Base-by-base conservation (phyloP, 805 yeast species). In the Ogataea haglerorum region DNA sequence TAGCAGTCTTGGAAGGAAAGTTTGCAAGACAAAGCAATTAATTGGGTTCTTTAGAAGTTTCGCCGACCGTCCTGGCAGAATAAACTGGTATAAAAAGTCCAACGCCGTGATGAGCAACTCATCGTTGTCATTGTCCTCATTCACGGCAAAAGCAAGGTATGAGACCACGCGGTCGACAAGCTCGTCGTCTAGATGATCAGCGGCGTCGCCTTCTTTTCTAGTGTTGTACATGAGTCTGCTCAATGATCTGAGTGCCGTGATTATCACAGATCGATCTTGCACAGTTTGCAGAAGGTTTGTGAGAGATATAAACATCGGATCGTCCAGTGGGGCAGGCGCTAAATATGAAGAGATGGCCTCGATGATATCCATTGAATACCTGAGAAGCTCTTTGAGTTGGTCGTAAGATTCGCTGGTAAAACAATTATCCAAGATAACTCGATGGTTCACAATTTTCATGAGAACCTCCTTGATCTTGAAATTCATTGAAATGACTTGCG, bases 291-390 rank as follows among this genome's bases (percentile, higher is more conserved):
- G 68, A 18, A 80, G 67, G 5, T 65, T 57, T 17, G 80, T 66
- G 37, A 88, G 66, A 2, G 73, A 67, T 39, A 72, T 58, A 61
- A 89, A 80, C 47, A 89, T 60, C 12, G 76, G 76, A 56, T 89
- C 93, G 50, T 82, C 80, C 36, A 78, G 72, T 17, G 78, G 71
- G 19, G 82, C 84, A 22, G 93, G 90, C 4, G 89, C 78, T 50
- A 85, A 72, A 60, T 86, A 87, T 30, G 96, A 83, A 3, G 91
- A 78, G 23, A 89, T 75, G 2, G 90, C 81, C 58, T 93, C 98
- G 46, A 86, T 74, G 23, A 89, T 74, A 60, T 93, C 99, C 38
- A 87, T 61, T 10, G 81, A 66, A 58, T 86, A 85, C 42, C 72
- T 75, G 32, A 81, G 65, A 19, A 82, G 64, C 57, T 89, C 96